phyloP scores from a whole-genome alignment of 1,139 yeast genomes.

The Pichia sp. region DNA sequence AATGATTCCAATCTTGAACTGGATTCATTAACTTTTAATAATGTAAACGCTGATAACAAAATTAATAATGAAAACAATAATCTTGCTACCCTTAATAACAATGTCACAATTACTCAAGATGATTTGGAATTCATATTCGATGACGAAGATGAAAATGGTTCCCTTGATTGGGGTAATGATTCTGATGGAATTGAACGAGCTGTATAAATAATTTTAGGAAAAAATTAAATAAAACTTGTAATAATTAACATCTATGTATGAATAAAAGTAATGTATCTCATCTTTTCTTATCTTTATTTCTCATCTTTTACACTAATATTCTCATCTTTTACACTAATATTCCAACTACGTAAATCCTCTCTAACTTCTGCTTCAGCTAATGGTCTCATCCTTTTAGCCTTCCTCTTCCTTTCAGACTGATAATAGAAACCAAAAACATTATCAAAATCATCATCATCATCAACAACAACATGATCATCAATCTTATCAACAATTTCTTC shows the following conservation, averaged over 20 bases:
- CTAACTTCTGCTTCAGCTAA: slow-evolving; percentile 24
- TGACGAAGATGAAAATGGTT: too few relatives aligned
- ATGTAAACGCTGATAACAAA: not conserved
- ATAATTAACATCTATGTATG: too few relatives aligned
- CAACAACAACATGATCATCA: slow-evolving; percentile 6
- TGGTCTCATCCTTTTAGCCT: slow-evolving; percentile 18
- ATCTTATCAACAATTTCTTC: slow-evolving; percentile 8
- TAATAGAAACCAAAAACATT: slow-evolving; percentile 1
- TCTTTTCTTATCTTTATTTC: too few relatives aligned
- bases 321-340: slow-evolving; percentile 13
- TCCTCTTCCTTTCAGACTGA: not conserved
- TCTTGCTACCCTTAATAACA: too few relatives aligned
- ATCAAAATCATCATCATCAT: slow-evolving; percentile 6
- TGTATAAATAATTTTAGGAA: too few relatives aligned
- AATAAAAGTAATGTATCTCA: too few relatives aligned
- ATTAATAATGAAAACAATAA: too few relatives aligned
- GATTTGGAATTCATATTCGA: not conserved
- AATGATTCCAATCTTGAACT: not conserved
- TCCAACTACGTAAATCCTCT: slow-evolving; percentile 28
- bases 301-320: too few relatives aligned
- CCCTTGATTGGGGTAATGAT: slow-evolving; percentile 22
- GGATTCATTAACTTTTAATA: not conserved
- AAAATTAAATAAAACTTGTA: too few relatives aligned
- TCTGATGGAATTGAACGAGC: slow-evolving; percentile 25
- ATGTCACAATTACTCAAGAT: not conserved